Evolutionary conservation across 352 stramenopile species (phyloP).

Genomic region (Phytophthora pini): DNA sequence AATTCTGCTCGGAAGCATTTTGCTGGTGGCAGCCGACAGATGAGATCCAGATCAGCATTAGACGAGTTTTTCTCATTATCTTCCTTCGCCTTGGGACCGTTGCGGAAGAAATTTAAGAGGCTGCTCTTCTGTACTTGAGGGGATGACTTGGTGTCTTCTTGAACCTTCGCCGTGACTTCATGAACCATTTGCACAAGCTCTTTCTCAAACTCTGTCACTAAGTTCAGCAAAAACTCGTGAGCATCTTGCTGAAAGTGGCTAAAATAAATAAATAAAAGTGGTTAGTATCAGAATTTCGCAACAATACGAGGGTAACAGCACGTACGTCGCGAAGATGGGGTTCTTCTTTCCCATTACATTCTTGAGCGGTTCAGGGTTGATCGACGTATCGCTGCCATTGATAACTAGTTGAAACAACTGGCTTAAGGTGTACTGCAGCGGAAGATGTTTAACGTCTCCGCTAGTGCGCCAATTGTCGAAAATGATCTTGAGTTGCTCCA

Average conservation of each 20-base stretch:
- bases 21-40: conserved; percentile 65
- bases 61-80: conserved; percentile 22
- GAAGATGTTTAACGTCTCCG: conserved; percentile 59
- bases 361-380: conserved; percentile 85
- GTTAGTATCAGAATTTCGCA: conserved; percentile 6
- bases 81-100: conserved; percentile 20
- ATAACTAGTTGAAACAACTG: conserved; percentile 69
- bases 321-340: conserved; percentile 83
- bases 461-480: conserved; percentile 57
- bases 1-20: conserved; percentile 84
- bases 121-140: conserved; percentile 44
- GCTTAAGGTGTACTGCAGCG: conserved; percentile 60
- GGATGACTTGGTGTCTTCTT: conserved; percentile 26
- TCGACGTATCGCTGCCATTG: conserved; percentile 66
- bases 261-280: conserved; percentile 15
- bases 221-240: conserved; percentile 86
- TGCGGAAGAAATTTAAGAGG: conserved; percentile 74
- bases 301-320: conserved; percentile 4
- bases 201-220: conserved; percentile 88
- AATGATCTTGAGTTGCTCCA: conserved; percentile 53
- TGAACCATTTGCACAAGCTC: conserved; percentile 67
- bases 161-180: conserved; percentile 44
- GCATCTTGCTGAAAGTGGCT: conserved; percentile 89
- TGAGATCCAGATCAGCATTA: conserved; percentile 46
- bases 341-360: conserved; percentile 79